These are phyloP conservation scores for Mycosarcoma mackinlayi DNA, from an alignment of 1,284 basidiomycete genomes.

Conservation along the genomic window DNA sequence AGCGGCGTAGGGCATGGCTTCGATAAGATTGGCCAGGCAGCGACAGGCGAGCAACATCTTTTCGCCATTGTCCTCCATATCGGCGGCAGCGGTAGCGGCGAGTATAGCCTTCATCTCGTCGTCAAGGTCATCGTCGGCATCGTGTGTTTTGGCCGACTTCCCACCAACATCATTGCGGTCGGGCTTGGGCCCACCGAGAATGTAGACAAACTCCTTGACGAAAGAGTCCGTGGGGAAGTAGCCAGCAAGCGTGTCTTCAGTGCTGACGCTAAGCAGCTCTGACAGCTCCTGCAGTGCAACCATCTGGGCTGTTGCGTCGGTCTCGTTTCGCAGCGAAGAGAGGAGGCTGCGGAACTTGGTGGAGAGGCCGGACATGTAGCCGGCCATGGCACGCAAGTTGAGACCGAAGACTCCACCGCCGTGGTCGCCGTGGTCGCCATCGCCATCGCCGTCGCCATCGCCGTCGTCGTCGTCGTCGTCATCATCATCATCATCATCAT, in stretches of 20 bases:
- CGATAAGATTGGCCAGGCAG: slow-evolving; percentile 68
- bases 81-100: slow-evolving; percentile 49
- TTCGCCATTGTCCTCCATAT: slow-evolving; percentile 59
- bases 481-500: slow-evolving; percentile 20
- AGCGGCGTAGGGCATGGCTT: slow-evolving; percentile 66
- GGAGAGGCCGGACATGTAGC: slow-evolving; percentile 60
- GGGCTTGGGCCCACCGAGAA: slow-evolving; percentile 79
- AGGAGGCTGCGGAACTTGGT: slow-evolving; percentile 58
- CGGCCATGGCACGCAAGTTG: slow-evolving; percentile 61
- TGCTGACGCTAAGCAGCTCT: slow-evolving; percentile 93
- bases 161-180: slow-evolving; percentile 34
- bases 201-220: slow-evolving; percentile 89
- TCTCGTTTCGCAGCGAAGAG: slow-evolving; percentile 48
- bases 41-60: slow-evolving; percentile 66
- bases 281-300: slow-evolving; percentile 89
- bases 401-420: slow-evolving; percentile 55
- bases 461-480: slow-evolving; percentile 29
- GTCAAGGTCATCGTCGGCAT: slow-evolving; percentile 36
- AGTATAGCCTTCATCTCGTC: slow-evolving; percentile 52
- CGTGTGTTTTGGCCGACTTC: slow-evolving; percentile 16
- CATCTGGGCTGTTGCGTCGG: slow-evolving; percentile 79
- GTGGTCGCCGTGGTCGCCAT: slow-evolving; percentile 30
- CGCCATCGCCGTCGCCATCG: slow-evolving; percentile 47
- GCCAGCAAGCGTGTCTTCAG: slow-evolving; percentile 94
- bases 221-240: slow-evolving; percentile 93